These are phyloP conservation scores for Aspergillus felis DNA, from an alignment of 2,329 filamentous ascomycete species.

Conservation along the genomic window DNA sequence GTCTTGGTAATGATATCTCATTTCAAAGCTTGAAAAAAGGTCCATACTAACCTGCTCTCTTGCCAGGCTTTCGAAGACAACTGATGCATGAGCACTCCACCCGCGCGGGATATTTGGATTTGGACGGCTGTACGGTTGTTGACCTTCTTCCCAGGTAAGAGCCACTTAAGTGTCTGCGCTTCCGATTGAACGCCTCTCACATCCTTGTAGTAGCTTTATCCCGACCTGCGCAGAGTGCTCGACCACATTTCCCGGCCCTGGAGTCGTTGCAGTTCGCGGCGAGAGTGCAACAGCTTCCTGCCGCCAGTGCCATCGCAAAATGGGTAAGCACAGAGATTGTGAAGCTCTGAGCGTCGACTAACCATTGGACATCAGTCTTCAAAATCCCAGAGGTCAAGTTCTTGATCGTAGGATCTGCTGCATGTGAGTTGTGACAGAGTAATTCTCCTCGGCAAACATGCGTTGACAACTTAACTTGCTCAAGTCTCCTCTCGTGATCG, in stretches of 20 bases:
- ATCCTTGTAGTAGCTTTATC: conserved; percentile 61
- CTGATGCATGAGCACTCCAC: conserved; percentile 69
- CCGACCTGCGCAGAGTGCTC: conserved; percentile 77
- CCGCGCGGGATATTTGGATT: conserved; percentile 74
- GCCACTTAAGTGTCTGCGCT: conserved; percentile 4
- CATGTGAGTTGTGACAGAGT: conserved; percentile 32
- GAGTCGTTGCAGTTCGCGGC: conserved; percentile 68
- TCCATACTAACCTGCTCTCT: neutral
- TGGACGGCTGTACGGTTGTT: conserved; percentile 67
- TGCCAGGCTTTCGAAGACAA: conserved; percentile 58
- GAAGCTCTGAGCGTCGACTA: neutral
- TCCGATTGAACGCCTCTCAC: neutral
- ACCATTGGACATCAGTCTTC: conserved; percentile 48
- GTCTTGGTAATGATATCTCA: conserved; percentile 35
- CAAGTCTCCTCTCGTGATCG: conserved; percentile 28
- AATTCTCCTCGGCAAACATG: neutral
- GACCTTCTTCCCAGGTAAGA: conserved; percentile 68
- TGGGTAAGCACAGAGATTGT: conserved; percentile 48
- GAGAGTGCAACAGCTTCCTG: conserved; percentile 72
- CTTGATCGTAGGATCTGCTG: conserved; percentile 61
- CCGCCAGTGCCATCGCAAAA: conserved; percentile 72
- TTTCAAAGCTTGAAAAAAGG: too few relatives aligned
- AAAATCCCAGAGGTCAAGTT: conserved; percentile 76
- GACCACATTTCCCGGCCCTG: conserved; percentile 57
- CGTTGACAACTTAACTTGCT: neutral